Conservation (phyloP, 1,284 basidiomycete species). For the Ceratorhiza oryzae-sativae region DNA sequence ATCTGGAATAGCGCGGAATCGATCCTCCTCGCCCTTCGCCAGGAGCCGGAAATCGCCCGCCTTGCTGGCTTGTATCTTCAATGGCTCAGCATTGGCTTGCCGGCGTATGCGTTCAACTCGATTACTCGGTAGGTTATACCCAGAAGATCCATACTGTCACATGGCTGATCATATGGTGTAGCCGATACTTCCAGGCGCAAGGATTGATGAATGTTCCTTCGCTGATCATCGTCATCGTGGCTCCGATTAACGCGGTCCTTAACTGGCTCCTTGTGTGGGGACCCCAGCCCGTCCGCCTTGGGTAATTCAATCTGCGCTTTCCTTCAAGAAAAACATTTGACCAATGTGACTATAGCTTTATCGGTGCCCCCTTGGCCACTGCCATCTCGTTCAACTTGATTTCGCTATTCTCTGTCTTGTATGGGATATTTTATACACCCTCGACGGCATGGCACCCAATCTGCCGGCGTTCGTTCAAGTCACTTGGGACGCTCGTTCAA, state of each 20-base stretch:
- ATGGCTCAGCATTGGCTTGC: constrained; percentile 82
- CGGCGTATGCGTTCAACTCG: constrained; percentile 83
- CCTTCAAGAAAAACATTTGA: background rate
- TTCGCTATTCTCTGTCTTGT: constrained; percentile 70
- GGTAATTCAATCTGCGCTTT: constrained; percentile 4
- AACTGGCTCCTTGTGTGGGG: constrained; percentile 92
- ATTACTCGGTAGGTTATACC: constrained; percentile 61
- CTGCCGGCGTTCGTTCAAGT: constrained; percentile 65
- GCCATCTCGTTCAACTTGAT: constrained; percentile 89
- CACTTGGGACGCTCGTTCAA: constrained; percentile 73
- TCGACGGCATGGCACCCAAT: constrained; percentile 87
- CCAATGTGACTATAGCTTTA: constrained; percentile 66
- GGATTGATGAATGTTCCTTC: constrained; percentile 89
- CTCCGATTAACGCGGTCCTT: constrained; percentile 84
- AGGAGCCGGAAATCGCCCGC: constrained; percentile 85
- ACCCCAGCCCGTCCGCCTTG: constrained; percentile 70
- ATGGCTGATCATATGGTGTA: constrained; percentile 47
- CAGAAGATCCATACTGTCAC: no score
- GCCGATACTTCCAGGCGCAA: constrained; percentile 90
- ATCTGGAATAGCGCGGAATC: constrained; percentile 85
- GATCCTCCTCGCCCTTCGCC: constrained; percentile 78
- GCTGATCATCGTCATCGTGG: constrained; percentile 81
- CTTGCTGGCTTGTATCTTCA: constrained; percentile 80
- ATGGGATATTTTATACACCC: constrained; percentile 77
- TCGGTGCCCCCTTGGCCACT: constrained; percentile 91